These are phyloP conservation scores for Boletus bicolor DNA, from an alignment of 768 basidiomycete species.

Conservation along the genomic window DNA sequence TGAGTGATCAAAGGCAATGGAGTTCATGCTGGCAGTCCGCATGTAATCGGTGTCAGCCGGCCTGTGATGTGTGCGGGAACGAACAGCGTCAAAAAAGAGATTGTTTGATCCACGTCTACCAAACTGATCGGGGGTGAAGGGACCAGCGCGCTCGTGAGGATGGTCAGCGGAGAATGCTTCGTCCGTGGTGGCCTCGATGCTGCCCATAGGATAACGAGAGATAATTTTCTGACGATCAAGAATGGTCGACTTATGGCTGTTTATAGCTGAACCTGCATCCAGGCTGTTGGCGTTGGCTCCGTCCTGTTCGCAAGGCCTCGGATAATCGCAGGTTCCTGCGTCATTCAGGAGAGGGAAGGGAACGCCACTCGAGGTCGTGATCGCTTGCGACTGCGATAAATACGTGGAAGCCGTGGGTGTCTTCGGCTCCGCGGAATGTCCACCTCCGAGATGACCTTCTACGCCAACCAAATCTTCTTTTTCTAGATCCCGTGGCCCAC, in stretches of 20 bases:
- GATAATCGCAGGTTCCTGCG: conserved; percentile 16
- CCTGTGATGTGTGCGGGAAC: conserved; percentile 25
- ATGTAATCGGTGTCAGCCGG: conserved; percentile 20
- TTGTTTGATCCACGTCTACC: conserved; percentile 37
- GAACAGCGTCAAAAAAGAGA: conserved; percentile 38
- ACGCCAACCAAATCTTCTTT: conserved; percentile 25
- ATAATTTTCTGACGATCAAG: conserved; percentile 19
- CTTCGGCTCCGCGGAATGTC: conserved; percentile 36
- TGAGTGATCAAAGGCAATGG: conserved; percentile 20
- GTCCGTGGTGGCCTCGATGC: conserved; percentile 13
- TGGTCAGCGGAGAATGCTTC: conserved; percentile 13
- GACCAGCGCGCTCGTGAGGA: conserved; percentile 11
- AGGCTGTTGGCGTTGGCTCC: conserved; percentile 9
- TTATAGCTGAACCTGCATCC: conserved; percentile 10
- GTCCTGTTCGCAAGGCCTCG: conserved; percentile 23
- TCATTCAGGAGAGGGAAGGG: conserved; percentile 27
- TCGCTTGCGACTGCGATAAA: conserved; percentile 32
- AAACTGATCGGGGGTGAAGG: conserved; percentile 20
- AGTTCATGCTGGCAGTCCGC: conserved; percentile 21
- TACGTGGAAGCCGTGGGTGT: conserved; percentile 35
- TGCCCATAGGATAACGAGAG: conserved; percentile 18
- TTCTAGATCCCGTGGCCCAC: conserved; percentile 24
- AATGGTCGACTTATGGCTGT: conserved; percentile 8
- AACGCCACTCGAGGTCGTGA: conserved; percentile 21
- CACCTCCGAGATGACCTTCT: conserved; percentile 32